Evolutionary conservation across 1,139 yeast genomes (phyloP).

Genomic region (Suhomyces kunorum): DNA sequence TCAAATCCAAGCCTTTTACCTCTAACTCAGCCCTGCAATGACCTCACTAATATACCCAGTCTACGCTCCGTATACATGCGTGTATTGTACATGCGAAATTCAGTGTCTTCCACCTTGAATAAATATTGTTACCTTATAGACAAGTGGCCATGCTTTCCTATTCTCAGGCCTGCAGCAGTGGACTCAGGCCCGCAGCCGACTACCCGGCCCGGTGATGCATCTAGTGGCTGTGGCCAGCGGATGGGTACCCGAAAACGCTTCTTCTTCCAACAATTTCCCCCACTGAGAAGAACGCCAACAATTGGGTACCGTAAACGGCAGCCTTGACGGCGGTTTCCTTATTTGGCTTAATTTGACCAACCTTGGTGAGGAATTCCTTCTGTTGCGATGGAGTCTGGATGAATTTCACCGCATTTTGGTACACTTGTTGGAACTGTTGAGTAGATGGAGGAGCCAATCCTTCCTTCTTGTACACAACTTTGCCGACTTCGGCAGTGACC

Average conservation of each 20-base stretch:
- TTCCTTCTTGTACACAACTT: conserved; percentile 88
- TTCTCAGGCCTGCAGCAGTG: conserved; percentile 1
- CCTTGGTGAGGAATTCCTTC: conserved; percentile 49
- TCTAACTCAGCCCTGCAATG: too few species aligned
- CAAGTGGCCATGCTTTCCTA: conserved; percentile 5
- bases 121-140: conserved; percentile 5
- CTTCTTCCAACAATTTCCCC: conserved; percentile 99
- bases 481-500: conserved; percentile 84
- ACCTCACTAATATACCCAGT: too few species aligned
- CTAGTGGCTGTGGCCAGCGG: conserved; percentile 36
- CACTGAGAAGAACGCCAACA: conserved; percentile 86
- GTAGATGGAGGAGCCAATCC: conserved; percentile 88
- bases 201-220: conserved; percentile 2
- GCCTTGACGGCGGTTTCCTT: conserved; percentile 65
- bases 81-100: conserved; percentile 2
- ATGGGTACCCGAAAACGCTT: conserved; percentile 81
- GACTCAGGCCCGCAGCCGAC: conserved; percentile 2
- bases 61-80: too few species aligned
- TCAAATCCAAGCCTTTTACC: too few species aligned
- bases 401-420: conserved; percentile 49
- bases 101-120: conserved; percentile 4
- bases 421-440: conserved; percentile 77
- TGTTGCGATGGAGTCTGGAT: conserved; percentile 43
- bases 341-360: conserved; percentile 48
- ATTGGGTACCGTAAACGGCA: conserved; percentile 77